A percentile compares a stretch with the other conserved stretches of the same genome.
phyloP scores from a whole-genome alignment of 2,329 filamentous ascomycete species.

The Paracoccidioides brasiliensis region DNA sequence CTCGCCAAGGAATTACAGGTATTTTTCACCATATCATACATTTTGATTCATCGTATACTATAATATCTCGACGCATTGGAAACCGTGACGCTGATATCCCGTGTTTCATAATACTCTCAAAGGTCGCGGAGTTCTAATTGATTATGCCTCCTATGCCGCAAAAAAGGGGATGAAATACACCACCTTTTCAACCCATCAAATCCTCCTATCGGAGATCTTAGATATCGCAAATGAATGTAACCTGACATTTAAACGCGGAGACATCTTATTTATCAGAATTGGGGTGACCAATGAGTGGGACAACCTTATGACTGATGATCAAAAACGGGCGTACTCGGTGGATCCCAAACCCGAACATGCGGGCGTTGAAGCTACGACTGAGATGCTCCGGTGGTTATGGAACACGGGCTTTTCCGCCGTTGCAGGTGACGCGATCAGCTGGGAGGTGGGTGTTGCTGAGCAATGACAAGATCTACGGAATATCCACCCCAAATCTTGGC shows the following conservation, averaged over 20 bases:
- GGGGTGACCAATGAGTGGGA: constrained; percentile 33
- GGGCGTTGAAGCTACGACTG: constrained; percentile 39
- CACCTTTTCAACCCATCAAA: constrained; percentile 30
- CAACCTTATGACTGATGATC: constrained; percentile 22
- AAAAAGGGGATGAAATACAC: constrained; percentile 28
- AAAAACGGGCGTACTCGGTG: constrained; percentile 20
- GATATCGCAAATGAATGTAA: constrained; percentile 30
- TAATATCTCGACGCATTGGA: background rate
- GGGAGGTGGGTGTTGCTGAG: constrained; percentile 32
- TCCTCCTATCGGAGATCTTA: constrained; percentile 24
- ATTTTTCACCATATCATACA: constrained; percentile 2
- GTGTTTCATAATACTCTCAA: constrained; percentile 3
- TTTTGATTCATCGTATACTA: background rate
- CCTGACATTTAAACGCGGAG: constrained; percentile 36
- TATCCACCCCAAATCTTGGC: background rate
- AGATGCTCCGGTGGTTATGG: constrained; percentile 47
- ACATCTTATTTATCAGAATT: constrained; percentile 39
- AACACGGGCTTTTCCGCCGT: constrained; percentile 44
- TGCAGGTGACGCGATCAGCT: constrained; percentile 43
- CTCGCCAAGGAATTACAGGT: constrained; percentile 35
- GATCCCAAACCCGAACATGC: constrained; percentile 31
- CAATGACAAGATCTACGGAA: constrained; percentile 5
- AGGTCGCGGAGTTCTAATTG: constrained; percentile 40
- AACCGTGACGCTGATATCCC: background rate
- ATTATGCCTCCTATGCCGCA: constrained; percentile 37